A percentile compares a stretch with the other conserved stretches of the same genome.
Conservation (phyloP, 257 asterid species). For the Thymus quinquecostatus region DNA sequence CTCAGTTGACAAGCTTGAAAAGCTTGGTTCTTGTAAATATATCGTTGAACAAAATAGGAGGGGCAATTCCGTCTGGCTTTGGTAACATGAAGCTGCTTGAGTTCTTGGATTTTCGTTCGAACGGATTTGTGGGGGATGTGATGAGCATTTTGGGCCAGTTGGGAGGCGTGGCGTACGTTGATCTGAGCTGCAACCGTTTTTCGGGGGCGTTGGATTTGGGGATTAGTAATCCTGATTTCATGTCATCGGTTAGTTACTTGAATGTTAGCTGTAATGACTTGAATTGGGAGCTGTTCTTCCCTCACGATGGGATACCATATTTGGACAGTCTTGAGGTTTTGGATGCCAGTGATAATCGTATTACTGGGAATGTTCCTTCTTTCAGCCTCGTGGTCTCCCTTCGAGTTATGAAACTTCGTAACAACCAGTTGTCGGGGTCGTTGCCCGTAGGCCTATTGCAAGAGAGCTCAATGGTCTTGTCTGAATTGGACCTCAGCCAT, state of each 20-base stretch:
- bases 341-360: constrained; percentile 69
- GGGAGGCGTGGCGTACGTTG: constrained; percentile 55
- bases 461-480: constrained; percentile 78
- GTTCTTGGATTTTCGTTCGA: constrained; percentile 68
- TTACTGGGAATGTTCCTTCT: constrained; percentile 68
- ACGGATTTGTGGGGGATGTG: constrained; percentile 62
- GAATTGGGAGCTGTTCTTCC: constrained; percentile 76
- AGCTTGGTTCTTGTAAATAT: constrained; percentile 48
- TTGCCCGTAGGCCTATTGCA: constrained; percentile 78
- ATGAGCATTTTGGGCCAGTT: constrained; percentile 60
- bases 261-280: constrained; percentile 66
- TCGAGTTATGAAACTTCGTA: constrained; percentile 61
- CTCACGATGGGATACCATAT: constrained; percentile 85
- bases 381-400: constrained; percentile 81
- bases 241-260: constrained; percentile 59
- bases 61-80: constrained; percentile 59
- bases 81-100: constrained; percentile 49
- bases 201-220: constrained; percentile 74
- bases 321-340: constrained; percentile 78
- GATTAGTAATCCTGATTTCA: constrained; percentile 54
- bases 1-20: constrained; percentile 42
- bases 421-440: constrained; percentile 69
- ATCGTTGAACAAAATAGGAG: constrained; percentile 54
- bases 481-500: constrained; percentile 81
- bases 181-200: constrained; percentile 67